Base-by-base conservation (phyloP, 345 rosid genomes). In the Citrus inodora region DNA sequence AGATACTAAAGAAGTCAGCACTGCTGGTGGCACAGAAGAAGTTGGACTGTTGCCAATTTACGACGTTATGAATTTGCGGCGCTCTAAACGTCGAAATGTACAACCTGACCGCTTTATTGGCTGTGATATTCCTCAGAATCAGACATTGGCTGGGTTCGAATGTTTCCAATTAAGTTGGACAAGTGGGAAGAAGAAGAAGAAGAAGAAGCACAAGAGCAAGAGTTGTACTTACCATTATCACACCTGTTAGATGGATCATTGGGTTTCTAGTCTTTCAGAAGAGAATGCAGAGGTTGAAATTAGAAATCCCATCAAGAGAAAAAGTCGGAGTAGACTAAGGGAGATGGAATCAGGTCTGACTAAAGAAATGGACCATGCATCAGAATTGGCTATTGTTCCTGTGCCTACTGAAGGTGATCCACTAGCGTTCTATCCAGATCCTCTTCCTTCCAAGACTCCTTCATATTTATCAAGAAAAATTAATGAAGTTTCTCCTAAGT, bases 71-170 rank as follows among this genome's bases (percentile, higher is more conserved):
- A 86, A 83, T 76, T 70, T 95, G 81, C 85, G 99, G 63, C 87
- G 97, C 46, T 93, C 98, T 65, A 92, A 89, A 82, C 90, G 95
- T 77, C 83, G 93, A 84, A 83, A 85, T 53, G 77, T 85, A 19
- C 87, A 81, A 67, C 98, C 98, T 9, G 97, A 95, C 1, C 92
- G 94, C 69, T 91, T 85, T 80, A 64, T 77, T 16, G 88, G 82
- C 35, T 78, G 88, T 63, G 93, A 89, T 38, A 16, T 70, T 72
- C 60, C 84, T 40, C 82, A 51, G 87, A 84, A 56, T 70, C 82
- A 21, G 84, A 88, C 48, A 71, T 72, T 69, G 83, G 86, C 71
- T 87, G 88, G 87, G 85, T 86, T 60, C 86, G 88, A 64, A 28
- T 74, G 64, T 80, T 85, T 81, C 86, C 93, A 37, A 77, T 64